Base-by-base conservation (phyloP, 176 grass and related monocot species). In the Aechmea fasciata region DNA sequence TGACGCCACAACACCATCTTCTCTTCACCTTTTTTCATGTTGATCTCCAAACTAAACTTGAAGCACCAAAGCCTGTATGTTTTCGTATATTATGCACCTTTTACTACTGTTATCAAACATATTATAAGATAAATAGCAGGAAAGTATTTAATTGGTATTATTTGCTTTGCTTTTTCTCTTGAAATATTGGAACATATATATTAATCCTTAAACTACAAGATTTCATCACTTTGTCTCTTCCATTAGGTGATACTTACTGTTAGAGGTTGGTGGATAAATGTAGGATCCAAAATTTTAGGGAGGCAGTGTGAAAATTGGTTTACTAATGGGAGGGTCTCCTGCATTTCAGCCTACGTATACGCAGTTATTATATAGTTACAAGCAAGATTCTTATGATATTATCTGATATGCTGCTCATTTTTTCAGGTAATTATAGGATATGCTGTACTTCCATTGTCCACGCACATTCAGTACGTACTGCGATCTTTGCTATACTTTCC, bases 21-120 rank as follows among this genome's bases (percentile, higher is more conserved):
- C 71, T 99, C 33, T 99, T 99, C 83, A 99, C 89, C 18, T 83
- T 99, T 73, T 99, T 85, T 71, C 94, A 99, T 80, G 72, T 93
- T 47, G 94, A 99, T 74, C 90, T 99, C 66, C 94, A 90, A 84
- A 99, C 82, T 72, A 99, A 93, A 73, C 94, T 90, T 67, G 94
- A 99, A 88, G 82, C 84, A 22, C 94, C 94, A 1, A 99, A 99
- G 86, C 87, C 90, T 75, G 94, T 93, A 90, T 69, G 74, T 2
- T 48, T 67, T 70, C 52, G 4, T 41, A 41, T 41, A 41, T 41
- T 41, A 41, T 41, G 33, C 33, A 41, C 33, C 33, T 41, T 41
- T 41, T 41, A 41, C 29, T 41, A 41, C 33, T 41, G 33, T 41
- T 41, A 41, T 41, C 33, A 41, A 41, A 41, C 33, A 41, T 41